Evolutionary conservation across 768 basidiomycete genomes (phyloP), one percentile per base, ranked within the genome.

Genomic region (Daedaleopsis nitida): DNA sequence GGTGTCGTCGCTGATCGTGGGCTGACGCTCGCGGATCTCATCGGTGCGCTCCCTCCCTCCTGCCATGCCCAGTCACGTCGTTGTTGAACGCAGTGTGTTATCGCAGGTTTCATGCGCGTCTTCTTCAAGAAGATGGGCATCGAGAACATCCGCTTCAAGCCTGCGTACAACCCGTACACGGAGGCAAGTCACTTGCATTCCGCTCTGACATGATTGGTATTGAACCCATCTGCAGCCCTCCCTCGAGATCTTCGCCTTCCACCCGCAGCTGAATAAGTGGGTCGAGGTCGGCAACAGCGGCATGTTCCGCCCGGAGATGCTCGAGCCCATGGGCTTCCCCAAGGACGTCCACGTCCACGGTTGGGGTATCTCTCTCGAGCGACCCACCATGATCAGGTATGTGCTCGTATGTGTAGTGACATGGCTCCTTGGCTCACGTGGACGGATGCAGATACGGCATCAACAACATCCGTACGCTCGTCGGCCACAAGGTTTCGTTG

Each of bases 81-180:
- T n/a, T n/a, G n/a, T n/a, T n/a, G n/a, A n/a, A n/a, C n/a, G n/a
- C n/a, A n/a, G n/a, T 23, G 19, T 5, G 12, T 24, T 17, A 24
- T 21, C 14, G 16, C 47, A 54, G 95, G 96, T 13, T 98, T 99
- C 80, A 98, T 99, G 96, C 84, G 93, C 66, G 91, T 95, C 58
- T 99, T 98, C 83, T 98, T 98, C 84, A 85, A 79, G 65, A 98
- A 98, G 76, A 98, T 98, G 92, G 97, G 97, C 48, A 91, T 98
- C 69, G 85, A 88, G 63, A 87, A 92, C 70, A 81, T 99, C 35
- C 82, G 96, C 58, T 99, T 99, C 88, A 99, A 99, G 78, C 96
- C 96, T 6, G 96, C 96, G 7, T 98, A 96, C 77, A 98, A 98
- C 74, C 95, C 96, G 0, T 98, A 97, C 78, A 97, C 96, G 34